Evolutionary conservation across 768 basidiomycete species (phyloP), one percentile per base, ranked within the genome.

Genomic region (Suillus hirtellus): DNA sequence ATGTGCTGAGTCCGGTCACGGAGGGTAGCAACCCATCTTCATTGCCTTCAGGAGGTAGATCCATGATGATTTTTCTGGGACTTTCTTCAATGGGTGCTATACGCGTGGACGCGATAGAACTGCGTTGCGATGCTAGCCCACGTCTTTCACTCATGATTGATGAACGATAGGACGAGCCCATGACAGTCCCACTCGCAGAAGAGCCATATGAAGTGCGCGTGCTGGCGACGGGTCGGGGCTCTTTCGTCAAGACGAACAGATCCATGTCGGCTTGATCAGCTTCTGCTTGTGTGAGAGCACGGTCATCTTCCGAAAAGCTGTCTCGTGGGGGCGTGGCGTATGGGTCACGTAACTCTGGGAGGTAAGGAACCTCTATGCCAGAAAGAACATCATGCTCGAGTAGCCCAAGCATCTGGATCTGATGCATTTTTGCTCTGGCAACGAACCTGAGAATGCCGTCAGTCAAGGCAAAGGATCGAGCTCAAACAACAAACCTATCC

Each of bases 351-450:
- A 66, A 77, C 37, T 85, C 83, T 9, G 84, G 82, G 34, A 94
- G 75, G 71, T 87, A 90, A 1, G 96, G 95, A 14, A 97, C 86
- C 65, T 92, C 90, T 64, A 97, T 95, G 66, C 89, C 89, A 5
- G 93, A 89, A 24, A 94, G 86, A 37, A 97, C 89, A 68, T 96
- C 95, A 68, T 96, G 92, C 67, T 95, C 95, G 50, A 96, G 80
- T 10, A 96, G 79, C 7, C 96, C 96, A 1, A 97, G 84, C 92
- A 93, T 96, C 71, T 97, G 92, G 44, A 97, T 94, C 71, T 96
- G 93, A 69, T 95, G 93, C 94, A 97, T 96, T 77, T 93, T 93
- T n/a, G 92, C 95, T 37, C 96, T 87, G 6, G 94, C 90, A 31
- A 98, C 81, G 72, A 98, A 99, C 64, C 96, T 95, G 67, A 19